These are phyloP conservation scores for Myriosclerotinia scirpicola DNA, from an alignment of 2,329 filamentous ascomycete species.

Conservation along the genomic window DNA sequence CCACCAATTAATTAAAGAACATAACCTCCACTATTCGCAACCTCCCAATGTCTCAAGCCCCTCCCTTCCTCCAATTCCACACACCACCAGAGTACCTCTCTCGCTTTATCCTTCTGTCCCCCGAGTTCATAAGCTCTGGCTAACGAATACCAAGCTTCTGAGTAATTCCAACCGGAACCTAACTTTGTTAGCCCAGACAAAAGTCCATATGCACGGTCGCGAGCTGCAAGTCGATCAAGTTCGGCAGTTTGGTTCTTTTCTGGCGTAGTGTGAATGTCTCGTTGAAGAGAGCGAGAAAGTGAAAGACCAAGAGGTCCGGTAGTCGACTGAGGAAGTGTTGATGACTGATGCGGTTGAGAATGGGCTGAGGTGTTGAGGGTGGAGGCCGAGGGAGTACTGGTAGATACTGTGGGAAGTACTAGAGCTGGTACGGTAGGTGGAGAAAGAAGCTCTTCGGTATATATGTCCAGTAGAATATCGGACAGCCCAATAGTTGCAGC, in stretches of 20 bases:
- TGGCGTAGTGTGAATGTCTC: conserved; percentile 21
- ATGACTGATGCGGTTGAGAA: conserved; percentile 27
- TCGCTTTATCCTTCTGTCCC: conserved; percentile 81
- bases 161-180: conserved; percentile 84
- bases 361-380: conserved; percentile 28
- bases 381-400: conserved; percentile 34
- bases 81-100: conserved; percentile 95
- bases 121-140: conserved; percentile 86
- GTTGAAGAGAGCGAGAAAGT: conserved; percentile 26
- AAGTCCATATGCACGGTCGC: conserved; percentile 84
- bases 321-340: conserved; percentile 23
- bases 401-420: conserved; percentile 33
- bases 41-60: conserved; percentile 78
- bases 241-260: conserved; percentile 30
- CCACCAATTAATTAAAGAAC: conserved; percentile 15
- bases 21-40: conserved; percentile 58
- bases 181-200: conserved; percentile 81
- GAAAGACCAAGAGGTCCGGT: conserved; percentile 37
- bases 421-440: conserved; percentile 47
- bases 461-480: conserved; percentile 83
- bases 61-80: conserved; percentile 88
- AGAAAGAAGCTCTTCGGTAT: conserved; percentile 66
- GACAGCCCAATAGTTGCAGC: conserved; percentile 79
- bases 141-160: conserved; percentile 90
- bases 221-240: conserved; percentile 76